phyloP scores from a whole-genome alignment of 495 filamentous ascomycete genomes.

The Xylaria telfairii region DNA sequence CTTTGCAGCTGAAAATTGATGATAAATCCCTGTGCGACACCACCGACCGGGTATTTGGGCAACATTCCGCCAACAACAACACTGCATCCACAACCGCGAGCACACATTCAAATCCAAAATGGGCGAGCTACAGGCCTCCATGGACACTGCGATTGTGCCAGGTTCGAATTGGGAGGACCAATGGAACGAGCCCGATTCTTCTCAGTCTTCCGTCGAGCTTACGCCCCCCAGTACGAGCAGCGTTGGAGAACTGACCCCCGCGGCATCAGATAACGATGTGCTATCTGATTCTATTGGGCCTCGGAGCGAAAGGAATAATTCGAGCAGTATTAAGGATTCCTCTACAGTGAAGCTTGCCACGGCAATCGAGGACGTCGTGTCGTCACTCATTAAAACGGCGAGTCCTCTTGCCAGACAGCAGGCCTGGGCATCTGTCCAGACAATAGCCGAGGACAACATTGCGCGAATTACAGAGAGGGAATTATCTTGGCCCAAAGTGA shows the following conservation, averaged over 20 bases:
- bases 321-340: background rate
- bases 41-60: background rate
- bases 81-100: background rate
- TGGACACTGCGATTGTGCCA: background rate
- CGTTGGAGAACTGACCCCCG: conserved; percentile 5
- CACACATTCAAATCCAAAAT: background rate
- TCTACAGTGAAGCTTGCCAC: background rate
- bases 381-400: background rate
- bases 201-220: background rate
- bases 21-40: background rate
- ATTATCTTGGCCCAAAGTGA: background rate
- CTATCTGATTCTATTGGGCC: background rate
- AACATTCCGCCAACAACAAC: background rate
- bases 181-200: background rate
- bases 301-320: background rate
- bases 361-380: background rate
- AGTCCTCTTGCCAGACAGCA: background rate
- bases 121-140: background rate
- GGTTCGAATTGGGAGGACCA: background rate
- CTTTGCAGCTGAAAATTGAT: background rate
- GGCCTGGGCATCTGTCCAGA: conserved; percentile 9
- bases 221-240: conserved; percentile 15
- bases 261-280: conserved; percentile 6
- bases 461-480: background rate
- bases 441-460: background rate